Percentiles rank a stretch among this genome's conserved stretches.
phyloP scores from a whole-genome alignment of 2,329 filamentous ascomycete genomes.

The Dissoconium aciculare region DNA sequence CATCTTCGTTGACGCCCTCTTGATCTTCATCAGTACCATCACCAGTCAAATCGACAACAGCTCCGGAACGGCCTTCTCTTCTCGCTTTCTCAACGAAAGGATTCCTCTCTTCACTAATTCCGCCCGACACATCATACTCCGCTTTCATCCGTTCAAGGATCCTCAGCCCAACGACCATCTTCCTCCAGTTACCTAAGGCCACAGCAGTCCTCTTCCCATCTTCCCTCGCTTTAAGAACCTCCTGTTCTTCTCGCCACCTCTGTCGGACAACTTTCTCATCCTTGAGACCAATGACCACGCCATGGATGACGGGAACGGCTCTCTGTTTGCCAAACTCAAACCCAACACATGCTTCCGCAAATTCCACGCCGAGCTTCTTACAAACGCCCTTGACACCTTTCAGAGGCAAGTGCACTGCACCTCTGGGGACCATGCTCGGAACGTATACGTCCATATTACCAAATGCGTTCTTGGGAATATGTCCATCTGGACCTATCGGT shows the following conservation, averaged over 20 bases:
- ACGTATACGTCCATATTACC: conserved; percentile 96
- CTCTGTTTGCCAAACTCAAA: conserved; percentile 94
- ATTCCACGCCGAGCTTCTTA: conserved; percentile 71
- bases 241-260: conserved; percentile 58
- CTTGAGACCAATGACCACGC: conserved; percentile 75
- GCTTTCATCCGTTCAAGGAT: conserved; percentile 62
- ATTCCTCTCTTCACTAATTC: conserved; percentile 37
- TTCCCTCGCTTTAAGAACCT: conserved; percentile 63
- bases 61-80: conserved; percentile 13
- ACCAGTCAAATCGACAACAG: too few relatives aligned
- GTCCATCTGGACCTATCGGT: conserved; percentile 52
- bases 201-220: conserved; percentile 66
- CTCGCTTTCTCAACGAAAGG: conserved; percentile 31
- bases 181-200: conserved; percentile 66
- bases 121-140: conserved; percentile 51
- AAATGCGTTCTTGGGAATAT: conserved; percentile 87
- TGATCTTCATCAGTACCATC: too few relatives aligned
- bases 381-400: conserved; percentile 66
- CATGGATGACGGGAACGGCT: conserved; percentile 81
- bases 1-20: conserved; percentile 12
- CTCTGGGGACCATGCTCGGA: conserved; percentile 76
- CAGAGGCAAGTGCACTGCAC: conserved; percentile 70
- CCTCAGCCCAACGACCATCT: conserved; percentile 69
- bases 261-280: conserved; percentile 59
- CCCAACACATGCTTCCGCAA: conserved; percentile 83